Percentiles rank a stretch among this genome's conserved stretches.
Evolutionary conservation across 257 asterid genomes (phyloP).

Genomic region (Solanum ossicruentum): DNA sequence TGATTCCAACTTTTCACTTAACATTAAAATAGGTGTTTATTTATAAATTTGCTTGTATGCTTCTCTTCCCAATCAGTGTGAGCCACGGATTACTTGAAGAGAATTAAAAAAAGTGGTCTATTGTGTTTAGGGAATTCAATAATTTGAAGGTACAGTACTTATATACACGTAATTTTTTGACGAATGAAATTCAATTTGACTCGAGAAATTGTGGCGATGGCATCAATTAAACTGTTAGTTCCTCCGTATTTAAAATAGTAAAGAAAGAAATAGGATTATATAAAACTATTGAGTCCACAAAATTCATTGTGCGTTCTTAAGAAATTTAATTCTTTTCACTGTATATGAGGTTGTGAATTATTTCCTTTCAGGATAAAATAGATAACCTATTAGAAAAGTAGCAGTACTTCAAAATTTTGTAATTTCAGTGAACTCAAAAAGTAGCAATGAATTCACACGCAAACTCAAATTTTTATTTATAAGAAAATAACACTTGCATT

Average conservation of each 20-base stretch:
- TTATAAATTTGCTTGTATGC: background rate
- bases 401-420: no score
- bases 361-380: no score
- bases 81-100: background rate
- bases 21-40: background rate
- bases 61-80: background rate
- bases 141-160: background rate
- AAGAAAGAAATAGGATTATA: no score
- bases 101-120: background rate
- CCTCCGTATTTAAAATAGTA: no score
- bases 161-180: background rate
- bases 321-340: no score
- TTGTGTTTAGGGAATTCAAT: background rate
- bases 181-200: background rate
- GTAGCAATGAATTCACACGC: no score
- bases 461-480: no score
- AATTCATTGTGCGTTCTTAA: no score
- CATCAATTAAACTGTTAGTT: background rate
- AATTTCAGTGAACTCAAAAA: no score
- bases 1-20: background rate
- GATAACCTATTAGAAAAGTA: no score
- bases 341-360: no score
- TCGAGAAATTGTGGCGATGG: background rate
- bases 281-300: no score
- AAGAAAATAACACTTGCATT: background rate